phyloP scores from a whole-genome alignment of 352 stramenopile species.

The Globisporangium cystogenes region DNA sequence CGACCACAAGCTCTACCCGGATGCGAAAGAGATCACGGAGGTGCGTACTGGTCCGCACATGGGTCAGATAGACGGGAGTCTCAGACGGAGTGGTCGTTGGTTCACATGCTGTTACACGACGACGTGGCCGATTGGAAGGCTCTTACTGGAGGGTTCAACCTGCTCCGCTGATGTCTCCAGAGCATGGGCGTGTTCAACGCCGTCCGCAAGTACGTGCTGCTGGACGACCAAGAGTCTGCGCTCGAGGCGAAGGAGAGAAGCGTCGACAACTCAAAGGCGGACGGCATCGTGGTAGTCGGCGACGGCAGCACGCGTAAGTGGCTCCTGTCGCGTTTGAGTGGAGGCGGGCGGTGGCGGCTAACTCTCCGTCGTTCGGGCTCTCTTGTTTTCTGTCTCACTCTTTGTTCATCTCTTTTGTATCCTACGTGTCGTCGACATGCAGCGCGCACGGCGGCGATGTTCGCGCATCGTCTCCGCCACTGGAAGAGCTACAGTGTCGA shows the following conservation, averaged over 20 bases:
- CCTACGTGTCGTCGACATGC: constrained; percentile 2
- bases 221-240: constrained; percentile 14
- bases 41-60: constrained; percentile 16
- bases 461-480: constrained; percentile 57
- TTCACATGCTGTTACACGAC: neutral
- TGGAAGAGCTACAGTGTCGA: constrained; percentile 83
- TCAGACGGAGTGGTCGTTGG: too few relatives aligned
- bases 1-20: constrained; percentile 66
- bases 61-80: too few relatives aligned
- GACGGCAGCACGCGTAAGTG: constrained; percentile 73
- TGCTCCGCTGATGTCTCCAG: too few relatives aligned
- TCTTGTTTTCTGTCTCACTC: neutral
- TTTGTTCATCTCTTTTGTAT: too few relatives aligned
- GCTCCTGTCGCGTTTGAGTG: neutral
- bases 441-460: constrained; percentile 75
- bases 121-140: too few relatives aligned
- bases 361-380: neutral
- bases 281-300: constrained; percentile 74
- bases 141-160: too few relatives aligned
- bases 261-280: constrained; percentile 15
- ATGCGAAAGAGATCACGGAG: constrained; percentile 83
- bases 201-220: constrained; percentile 56
- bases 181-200: constrained; percentile 85
- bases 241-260: neutral
- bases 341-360: neutral